Evolutionary conservation across 495 filamentous ascomycete genomes (phyloP).

Genomic region (Penicillium cinerascens): DNA sequence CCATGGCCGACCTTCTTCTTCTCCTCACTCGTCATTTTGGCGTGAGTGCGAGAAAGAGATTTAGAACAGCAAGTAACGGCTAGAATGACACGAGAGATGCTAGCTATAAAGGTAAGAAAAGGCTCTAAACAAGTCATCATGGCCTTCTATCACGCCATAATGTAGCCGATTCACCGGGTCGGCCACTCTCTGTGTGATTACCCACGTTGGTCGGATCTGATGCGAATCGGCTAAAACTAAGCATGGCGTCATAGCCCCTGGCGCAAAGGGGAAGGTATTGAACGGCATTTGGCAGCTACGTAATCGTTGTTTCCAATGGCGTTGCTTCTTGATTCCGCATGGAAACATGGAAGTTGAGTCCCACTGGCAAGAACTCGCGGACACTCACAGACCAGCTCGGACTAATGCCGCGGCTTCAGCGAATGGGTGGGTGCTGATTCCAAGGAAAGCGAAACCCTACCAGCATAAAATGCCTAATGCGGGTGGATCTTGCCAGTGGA

Average conservation of each 20-base stretch:
- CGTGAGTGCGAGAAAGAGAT: not conserved
- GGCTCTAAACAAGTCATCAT: slow-evolving; percentile 1
- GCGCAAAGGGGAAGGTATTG: slow-evolving; percentile 1
- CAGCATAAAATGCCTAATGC: not conserved
- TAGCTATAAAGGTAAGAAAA: slow-evolving; percentile 1
- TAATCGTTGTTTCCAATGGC: slow-evolving; percentile 3
- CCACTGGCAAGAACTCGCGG: too few species aligned
- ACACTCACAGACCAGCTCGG: not conserved
- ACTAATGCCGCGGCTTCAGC: not conserved
- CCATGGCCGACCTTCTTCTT: slow-evolving; percentile 3
- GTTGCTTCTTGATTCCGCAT: not conserved
- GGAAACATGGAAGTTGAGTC: not conserved
- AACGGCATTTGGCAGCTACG: not conserved
- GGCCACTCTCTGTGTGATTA: not conserved
- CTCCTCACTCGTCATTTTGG: slow-evolving; percentile 24
- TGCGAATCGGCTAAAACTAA: slow-evolving; percentile 1
- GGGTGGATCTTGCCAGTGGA: not conserved
- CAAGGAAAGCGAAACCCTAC: not conserved
- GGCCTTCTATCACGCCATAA: slow-evolving; percentile 22
- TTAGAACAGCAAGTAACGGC: not conserved
- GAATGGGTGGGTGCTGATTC: not conserved
- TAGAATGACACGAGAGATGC: not conserved
- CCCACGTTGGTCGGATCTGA: not conserved
- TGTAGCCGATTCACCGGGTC: not conserved
- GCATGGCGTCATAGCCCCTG: not conserved